phyloP scores from a whole-genome alignment of 352 stramenopile species.

The Phytophthora foliorum region DNA sequence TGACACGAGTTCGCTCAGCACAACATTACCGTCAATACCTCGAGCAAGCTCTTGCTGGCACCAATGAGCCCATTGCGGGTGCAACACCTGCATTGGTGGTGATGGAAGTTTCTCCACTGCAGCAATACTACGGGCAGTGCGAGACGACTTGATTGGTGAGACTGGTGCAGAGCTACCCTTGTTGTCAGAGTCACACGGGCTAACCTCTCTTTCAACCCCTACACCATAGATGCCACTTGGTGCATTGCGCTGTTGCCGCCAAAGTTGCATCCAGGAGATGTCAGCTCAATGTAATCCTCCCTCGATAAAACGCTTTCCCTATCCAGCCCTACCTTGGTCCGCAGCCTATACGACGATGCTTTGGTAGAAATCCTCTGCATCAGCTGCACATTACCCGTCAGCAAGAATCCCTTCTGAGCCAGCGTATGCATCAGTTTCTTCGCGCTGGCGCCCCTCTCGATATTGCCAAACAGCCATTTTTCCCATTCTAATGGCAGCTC shows the following conservation, averaged over 20 bases:
- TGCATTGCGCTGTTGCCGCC: constrained; percentile 41
- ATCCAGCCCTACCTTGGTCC: constrained; percentile 47
- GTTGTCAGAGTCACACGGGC: neutral
- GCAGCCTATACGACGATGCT: constrained; percentile 57
- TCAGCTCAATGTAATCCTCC: neutral
- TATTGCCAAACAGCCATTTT: constrained; percentile 69
- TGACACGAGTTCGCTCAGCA: constrained; percentile 60
- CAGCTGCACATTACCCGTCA: constrained; percentile 53
- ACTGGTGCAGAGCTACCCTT: constrained; percentile 11
- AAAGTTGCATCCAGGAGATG: constrained; percentile 27
- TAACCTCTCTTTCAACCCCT: constrained; percentile 12
- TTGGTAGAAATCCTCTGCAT: constrained; percentile 76
- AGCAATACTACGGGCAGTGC: constrained; percentile 32
- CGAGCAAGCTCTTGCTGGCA: constrained; percentile 65
- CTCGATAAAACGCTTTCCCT: neutral
- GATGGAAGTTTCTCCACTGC: constrained; percentile 33
- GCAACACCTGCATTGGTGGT: constrained; percentile 38
- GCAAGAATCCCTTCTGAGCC: constrained; percentile 67
- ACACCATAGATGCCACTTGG: constrained; percentile 55
- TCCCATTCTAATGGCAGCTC: constrained; percentile 65
- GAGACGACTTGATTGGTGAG: constrained; percentile 26
- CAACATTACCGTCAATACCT: constrained; percentile 67
- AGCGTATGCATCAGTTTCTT: constrained; percentile 68
- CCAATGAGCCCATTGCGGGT: constrained; percentile 77
- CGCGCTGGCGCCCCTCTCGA: constrained; percentile 55